Base-by-base conservation (phyloP, 345 rosid genomes). In the Melaleuca quinquenervia region DNA sequence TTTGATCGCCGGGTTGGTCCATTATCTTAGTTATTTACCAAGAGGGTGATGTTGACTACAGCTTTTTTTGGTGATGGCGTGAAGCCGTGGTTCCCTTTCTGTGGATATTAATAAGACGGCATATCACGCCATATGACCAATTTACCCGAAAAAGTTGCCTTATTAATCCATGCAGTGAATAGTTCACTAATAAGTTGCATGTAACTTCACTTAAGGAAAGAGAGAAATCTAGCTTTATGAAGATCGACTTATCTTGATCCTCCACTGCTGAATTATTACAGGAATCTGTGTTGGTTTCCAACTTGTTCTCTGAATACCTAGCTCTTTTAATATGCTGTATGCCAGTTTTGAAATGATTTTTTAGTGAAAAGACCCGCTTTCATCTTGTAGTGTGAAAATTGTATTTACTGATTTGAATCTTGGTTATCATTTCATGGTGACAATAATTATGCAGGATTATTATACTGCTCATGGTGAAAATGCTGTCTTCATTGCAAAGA, bases 1-100 rank as follows among this genome's bases (percentile, higher is more conserved):
- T 97, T 96, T 82, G 98, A 97, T 88, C 98, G 98, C 78, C 92
- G 96, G 96, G 99, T 97, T 56, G 89, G 96, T 92, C 89, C 87
- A 11, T 82, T 27, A 64, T 82, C 75, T 54, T 58, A 70, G 80
- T 70, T 70, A 36, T 70, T 70, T 70, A 5, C 48, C 26, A 6
- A 36, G 26, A 20, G 80, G 80, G 80, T 70, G 80, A 70, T 70
- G 21, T 36, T 36, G 26, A 2, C 24, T 20, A 20, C 26, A 18
- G 13, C 48, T 70, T 70, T 70, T 24, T 44, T 70, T 18, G 32
- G 80, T 10, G 14, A 32, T 70, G 78, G 48, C 16, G 80, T 36
- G 80, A 36, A 36, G 18, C 26, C 24, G 41, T 41, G 44, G 48
- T 70, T 18, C 5, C 45, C 44, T 32, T 24, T 64, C 8, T 32